These are phyloP conservation scores for Aegilops bicornis DNA, from an alignment of 176 grass and related monocot species.

Conservation along the genomic window DNA sequence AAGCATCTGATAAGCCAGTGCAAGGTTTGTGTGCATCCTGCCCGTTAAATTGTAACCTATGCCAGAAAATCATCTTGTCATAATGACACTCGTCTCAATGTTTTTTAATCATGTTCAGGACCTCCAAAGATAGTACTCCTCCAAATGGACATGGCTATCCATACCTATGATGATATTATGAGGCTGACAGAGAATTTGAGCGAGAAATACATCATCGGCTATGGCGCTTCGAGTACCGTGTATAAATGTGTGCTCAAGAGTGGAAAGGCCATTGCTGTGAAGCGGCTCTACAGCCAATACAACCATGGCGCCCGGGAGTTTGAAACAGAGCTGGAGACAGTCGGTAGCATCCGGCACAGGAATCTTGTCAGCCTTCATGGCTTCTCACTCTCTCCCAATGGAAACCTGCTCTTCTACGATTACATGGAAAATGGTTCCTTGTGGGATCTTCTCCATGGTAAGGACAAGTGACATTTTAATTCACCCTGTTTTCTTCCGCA, in stretches of 20 bases:
- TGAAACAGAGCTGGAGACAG: conserved; percentile 88
- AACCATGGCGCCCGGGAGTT: conserved; percentile 77
- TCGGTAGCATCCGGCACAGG: conserved; percentile 86
- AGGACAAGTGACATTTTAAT: not conserved
- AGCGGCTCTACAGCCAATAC: conserved; percentile 91
- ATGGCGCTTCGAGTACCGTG: conserved; percentile 93
- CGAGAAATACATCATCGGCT: conserved; percentile 97
- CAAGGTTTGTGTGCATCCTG: conserved; percentile 57
- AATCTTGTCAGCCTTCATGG: conserved; percentile 94
- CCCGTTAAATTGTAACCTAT: not conserved
- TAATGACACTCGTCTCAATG: conserved; percentile 5
- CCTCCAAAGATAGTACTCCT: conserved; percentile 91
- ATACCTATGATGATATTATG: conserved; percentile 98
- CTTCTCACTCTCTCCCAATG: conserved; percentile 86
- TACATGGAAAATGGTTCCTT: conserved; percentile 99
- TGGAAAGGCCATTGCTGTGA: conserved; percentile 84
- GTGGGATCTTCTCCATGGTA: conserved; percentile 99
- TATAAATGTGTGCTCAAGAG: conserved; percentile 89
- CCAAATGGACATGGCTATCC: conserved; percentile 96
- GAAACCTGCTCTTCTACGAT: conserved; percentile 98
- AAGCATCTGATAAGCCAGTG: conserved; percentile 57
- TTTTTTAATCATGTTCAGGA: conserved; percentile 46
- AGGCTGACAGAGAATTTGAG: conserved; percentile 89
- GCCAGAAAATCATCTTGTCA: not conserved
- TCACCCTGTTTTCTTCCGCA: not conserved